Evolutionary conservation across 1,139 yeast species (phyloP), one percentile per base, ranked within the genome.

Genomic region (Protomyces pachydermus): DNA sequence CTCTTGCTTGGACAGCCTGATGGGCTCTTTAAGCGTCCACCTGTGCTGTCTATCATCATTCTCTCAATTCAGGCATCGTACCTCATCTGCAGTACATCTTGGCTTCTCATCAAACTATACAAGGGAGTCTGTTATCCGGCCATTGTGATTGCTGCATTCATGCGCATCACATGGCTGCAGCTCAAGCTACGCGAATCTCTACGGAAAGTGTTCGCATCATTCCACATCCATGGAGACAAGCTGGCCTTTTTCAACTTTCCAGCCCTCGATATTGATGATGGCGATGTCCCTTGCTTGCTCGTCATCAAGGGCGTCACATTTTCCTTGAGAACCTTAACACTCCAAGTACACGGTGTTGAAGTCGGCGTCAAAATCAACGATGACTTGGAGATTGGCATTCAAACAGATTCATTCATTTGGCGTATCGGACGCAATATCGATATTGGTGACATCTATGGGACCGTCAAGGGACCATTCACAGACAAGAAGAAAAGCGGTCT

Each of bases 291-390:
- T 14, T 51, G 56, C 23, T 28, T 58, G 52, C 62, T 58, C 20
- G 56, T 52, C 20, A 39, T 58, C 42, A 46, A 56, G 8, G 62
- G 62, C 32, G 23, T 51, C 46, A 58, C 62, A 3, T 58, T 58
- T 28, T 39, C 32, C 35, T 9, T 58, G 42, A 39, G 52, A 20
- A 58, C 62, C 3, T 39, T 51, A 52, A 58, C 62, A 3, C n/a
- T 58, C 25, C 56, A 39, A 34, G 62, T 58, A 3, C 56, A 51
- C 34, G 62, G 62, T 16, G 52, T 58, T 18, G 62, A 58, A 50
- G 62, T 58, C 16, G 62, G 62, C 2, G 62, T 58, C 45, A 45
- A 58, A 32, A 20, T 58, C 45, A 58, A 58, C 25, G 62, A 58
- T n/a, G 62, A 52, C 25, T 16, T 58, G 20, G 62, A 58, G 42